These are phyloP conservation scores for Blastosporella zonata DNA, from an alignment of 1,284 basidiomycete species.

Conservation along the genomic window DNA sequence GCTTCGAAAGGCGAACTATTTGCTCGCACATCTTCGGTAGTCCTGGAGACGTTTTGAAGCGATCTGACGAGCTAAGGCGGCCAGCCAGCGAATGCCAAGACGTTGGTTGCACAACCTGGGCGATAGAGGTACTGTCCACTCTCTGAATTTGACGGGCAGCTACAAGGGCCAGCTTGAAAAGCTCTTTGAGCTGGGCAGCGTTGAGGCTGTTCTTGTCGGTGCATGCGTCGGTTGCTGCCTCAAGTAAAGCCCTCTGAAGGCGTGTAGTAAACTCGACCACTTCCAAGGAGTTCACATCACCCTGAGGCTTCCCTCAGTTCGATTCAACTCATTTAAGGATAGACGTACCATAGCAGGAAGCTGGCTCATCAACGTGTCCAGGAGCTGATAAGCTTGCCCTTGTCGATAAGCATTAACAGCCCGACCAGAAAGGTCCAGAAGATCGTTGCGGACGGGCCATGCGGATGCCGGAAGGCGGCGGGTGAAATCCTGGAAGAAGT, in stretches of 20 bases:
- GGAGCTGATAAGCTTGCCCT: conserved; percentile 71
- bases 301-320: conserved; percentile 15
- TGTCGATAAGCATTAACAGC: conserved; percentile 76
- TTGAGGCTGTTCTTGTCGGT: conserved; percentile 49
- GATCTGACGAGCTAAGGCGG: conserved; percentile 31
- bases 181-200: conserved; percentile 73
- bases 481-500: conserved; percentile 81
- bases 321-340: conserved; percentile 6
- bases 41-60: conserved; percentile 38
- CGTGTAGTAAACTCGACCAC: conserved; percentile 49
- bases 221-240: conserved; percentile 51
- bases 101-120: conserved; percentile 34
- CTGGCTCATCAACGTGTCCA: conserved; percentile 66
- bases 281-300: conserved; percentile 32
- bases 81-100: conserved; percentile 35
- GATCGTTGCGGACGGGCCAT: conserved; percentile 63
- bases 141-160: conserved; percentile 65
- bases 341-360: conserved; percentile 49
- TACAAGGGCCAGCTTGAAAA: conserved; percentile 71
- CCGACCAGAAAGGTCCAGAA: conserved; percentile 53
- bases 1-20: conserved; percentile 26
- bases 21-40: conserved; percentile 44
- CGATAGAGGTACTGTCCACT: conserved; percentile 27
- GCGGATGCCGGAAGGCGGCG: conserved; percentile 64
- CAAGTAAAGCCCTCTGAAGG: conserved; percentile 51